Evolutionary conservation across 257 asterid species (phyloP).

Genomic region (Salvia hispanica): DNA sequence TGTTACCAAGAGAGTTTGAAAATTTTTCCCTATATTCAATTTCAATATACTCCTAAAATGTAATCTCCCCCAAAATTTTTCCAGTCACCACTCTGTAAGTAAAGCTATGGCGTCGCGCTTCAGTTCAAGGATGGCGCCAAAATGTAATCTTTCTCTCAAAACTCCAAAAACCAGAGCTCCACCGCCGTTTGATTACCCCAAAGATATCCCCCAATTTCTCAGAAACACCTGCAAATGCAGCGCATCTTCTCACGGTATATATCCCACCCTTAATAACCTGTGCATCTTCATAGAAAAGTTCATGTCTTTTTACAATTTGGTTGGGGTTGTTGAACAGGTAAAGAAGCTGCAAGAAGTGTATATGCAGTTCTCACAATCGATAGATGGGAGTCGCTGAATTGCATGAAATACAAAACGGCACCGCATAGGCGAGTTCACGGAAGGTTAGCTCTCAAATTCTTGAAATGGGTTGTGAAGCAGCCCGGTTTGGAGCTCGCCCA

Average conservation of each 20-base stretch:
- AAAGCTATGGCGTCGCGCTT: slow-evolving; percentile 40
- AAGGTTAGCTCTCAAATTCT: slow-evolving; percentile 78
- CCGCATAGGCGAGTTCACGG: slow-evolving; percentile 81
- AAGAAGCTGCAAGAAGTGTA: slow-evolving; percentile 59
- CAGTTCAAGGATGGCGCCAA: slow-evolving; percentile 29
- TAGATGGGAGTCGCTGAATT: slow-evolving; percentile 91
- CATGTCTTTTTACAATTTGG: slow-evolving; percentile 8
- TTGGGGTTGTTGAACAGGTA: slow-evolving; percentile 41
- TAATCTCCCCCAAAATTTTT: too few species aligned
- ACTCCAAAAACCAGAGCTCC: slow-evolving; percentile 35
- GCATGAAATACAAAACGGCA: slow-evolving; percentile 68
- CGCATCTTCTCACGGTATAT: slow-evolving; percentile 45
- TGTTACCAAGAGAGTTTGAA: too few species aligned
- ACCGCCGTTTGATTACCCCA: slow-evolving; percentile 30
- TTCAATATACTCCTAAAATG: too few species aligned
- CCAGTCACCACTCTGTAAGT: slow-evolving; percentile 10
- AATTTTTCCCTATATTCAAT: too few species aligned
- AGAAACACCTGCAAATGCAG: slow-evolving; percentile 25
- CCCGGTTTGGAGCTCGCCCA: slow-evolving; percentile 75
- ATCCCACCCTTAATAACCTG: too few species aligned
- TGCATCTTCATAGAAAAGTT: neutral
- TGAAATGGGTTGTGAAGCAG: slow-evolving; percentile 74
- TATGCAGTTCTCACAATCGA: slow-evolving; percentile 68
- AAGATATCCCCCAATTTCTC: slow-evolving; percentile 26
- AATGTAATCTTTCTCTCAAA: slow-evolving; percentile 21